phyloP scores from a whole-genome alignment of 2,329 filamentous ascomycete species.

The Monilinia laxa region DNA sequence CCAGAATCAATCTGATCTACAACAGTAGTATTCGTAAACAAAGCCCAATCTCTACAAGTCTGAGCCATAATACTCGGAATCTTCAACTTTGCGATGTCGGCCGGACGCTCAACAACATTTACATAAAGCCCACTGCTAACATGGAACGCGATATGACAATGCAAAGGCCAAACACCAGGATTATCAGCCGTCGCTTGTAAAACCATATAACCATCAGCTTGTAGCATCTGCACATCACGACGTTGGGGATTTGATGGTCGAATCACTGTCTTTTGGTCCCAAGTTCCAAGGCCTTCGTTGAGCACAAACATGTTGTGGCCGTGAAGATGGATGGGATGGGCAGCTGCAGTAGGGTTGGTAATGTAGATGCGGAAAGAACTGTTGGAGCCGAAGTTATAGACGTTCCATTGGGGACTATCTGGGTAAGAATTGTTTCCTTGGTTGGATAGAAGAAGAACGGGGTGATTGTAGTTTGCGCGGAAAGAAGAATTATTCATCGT shows the following conservation, averaged over 20 bases:
- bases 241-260: conserved; percentile 51
- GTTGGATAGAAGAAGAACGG: conserved; percentile 55
- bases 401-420: conserved; percentile 50
- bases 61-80: conserved; percentile 54
- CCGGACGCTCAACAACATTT: conserved; percentile 45
- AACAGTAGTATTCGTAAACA: conserved; percentile 49
- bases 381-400: conserved; percentile 54
- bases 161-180: conserved; percentile 53
- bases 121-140: conserved; percentile 45
- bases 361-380: conserved; percentile 54
- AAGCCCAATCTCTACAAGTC: conserved; percentile 53
- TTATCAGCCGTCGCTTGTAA: conserved; percentile 50
- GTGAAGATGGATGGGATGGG: conserved; percentile 68
- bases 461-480: conserved; percentile 52
- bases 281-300: conserved; percentile 46
- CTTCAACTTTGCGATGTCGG: conserved; percentile 43
- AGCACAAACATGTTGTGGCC: conserved; percentile 71
- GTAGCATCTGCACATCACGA: conserved; percentile 52
- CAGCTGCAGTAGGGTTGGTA: conserved; percentile 49
- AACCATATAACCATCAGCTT: conserved; percentile 44
- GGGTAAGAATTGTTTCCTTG: conserved; percentile 54
- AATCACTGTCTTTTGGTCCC: conserved; percentile 34
- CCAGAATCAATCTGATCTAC: conserved; percentile 56
- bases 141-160: conserved; percentile 54
- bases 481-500: conserved; percentile 52